phyloP scores from a whole-genome alignment of 1,139 yeast species.

The Debaryomyces robertsiae region DNA sequence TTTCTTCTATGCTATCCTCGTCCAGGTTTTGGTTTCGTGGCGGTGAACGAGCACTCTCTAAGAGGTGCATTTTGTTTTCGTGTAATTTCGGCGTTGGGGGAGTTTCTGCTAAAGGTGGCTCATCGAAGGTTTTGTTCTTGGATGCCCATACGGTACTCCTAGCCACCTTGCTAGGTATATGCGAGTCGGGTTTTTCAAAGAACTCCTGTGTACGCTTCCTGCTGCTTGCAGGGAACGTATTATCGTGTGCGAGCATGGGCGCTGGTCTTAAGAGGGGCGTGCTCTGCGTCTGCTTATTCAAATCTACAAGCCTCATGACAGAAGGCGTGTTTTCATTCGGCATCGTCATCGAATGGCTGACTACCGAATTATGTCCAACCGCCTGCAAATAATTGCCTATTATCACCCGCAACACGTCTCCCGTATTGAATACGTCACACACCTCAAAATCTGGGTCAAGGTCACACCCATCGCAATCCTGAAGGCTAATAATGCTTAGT shows the following conservation, averaged over 20 bases:
- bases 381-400: slow-evolving; percentile 39
- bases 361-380: slow-evolving; percentile 1
- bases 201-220: slow-evolving; percentile 28
- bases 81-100: slow-evolving; percentile 13
- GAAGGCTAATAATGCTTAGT: slow-evolving; percentile 56
- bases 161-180: slow-evolving; percentile 27
- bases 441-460: slow-evolving; percentile 73
- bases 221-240: slow-evolving; percentile 20
- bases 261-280: slow-evolving; percentile 28
- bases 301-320: slow-evolving; percentile 8
- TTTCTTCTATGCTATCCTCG: slow-evolving; percentile 18
- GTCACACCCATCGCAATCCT: slow-evolving; percentile 68
- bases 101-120: not conserved
- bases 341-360: not conserved
- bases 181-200: slow-evolving; percentile 31
- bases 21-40: slow-evolving; percentile 2
- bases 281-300: slow-evolving; percentile 18
- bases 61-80: slow-evolving; percentile 11
- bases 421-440: slow-evolving; percentile 60
- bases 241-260: slow-evolving; percentile 22
- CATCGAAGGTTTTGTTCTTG: slow-evolving; percentile 1
- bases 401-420: slow-evolving; percentile 57
- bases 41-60: not conserved
- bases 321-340: slow-evolving; percentile 11
- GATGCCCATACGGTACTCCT: slow-evolving; percentile 16